phyloP scores from a whole-genome alignment of 2,329 filamentous ascomycete species.

The Endoconidiophora laricicola region DNA sequence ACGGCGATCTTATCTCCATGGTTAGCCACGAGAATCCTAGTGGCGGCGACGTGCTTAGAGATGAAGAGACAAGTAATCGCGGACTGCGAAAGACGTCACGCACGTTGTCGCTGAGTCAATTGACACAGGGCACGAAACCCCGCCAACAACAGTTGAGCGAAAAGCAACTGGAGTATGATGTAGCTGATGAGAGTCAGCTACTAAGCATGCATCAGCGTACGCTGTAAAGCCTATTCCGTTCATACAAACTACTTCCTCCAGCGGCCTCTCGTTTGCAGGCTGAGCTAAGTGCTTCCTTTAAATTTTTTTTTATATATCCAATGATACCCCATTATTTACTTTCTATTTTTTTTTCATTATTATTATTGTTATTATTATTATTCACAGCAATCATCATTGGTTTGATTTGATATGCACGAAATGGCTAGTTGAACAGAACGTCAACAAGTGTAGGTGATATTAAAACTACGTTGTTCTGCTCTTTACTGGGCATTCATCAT shows the following conservation, averaged over 20 bases:
- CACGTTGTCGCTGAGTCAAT: constrained; percentile 46
- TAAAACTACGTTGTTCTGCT: too few relatives aligned
- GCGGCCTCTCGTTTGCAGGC: not conserved
- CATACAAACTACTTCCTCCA: not conserved
- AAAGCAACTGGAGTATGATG: constrained; percentile 13
- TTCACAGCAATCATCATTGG: too few relatives aligned
- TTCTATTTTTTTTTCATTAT: not conserved
- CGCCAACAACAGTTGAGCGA: not conserved
- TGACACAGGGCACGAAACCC: constrained; percentile 31
- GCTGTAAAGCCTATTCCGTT: not conserved
- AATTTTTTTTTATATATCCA: not conserved
- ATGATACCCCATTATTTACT: not conserved
- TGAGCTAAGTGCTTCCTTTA: not conserved
- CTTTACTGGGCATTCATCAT: too few relatives aligned
- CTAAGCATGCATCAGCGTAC: too few relatives aligned
- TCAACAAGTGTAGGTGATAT: too few relatives aligned
- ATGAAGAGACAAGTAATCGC: constrained; percentile 15
- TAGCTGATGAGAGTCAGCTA: constrained; percentile 5
- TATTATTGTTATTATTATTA: not conserved
- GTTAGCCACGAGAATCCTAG: constrained; percentile 12
- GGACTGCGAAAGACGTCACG: constrained; percentile 36
- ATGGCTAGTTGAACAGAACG: too few relatives aligned
- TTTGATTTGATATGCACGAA: too few relatives aligned
- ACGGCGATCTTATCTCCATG: not conserved
- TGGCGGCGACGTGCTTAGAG: constrained; percentile 15